Base-by-base conservation (phyloP, 2,329 filamentous ascomycete species). In the Fonsecaea multimorphosa region DNA sequence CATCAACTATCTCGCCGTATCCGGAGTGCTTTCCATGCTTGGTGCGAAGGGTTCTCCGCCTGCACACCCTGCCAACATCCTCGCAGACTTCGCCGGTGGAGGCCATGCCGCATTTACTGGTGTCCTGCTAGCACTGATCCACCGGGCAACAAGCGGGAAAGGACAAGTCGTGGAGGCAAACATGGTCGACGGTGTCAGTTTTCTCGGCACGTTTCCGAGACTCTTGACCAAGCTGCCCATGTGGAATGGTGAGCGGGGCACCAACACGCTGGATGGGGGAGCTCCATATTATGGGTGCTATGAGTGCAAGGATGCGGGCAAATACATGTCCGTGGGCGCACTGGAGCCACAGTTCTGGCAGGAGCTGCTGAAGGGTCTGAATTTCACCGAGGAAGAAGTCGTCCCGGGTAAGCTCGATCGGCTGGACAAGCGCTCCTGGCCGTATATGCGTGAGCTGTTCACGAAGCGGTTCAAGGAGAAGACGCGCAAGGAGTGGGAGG, bases 81-180 rank as follows among this genome's bases (percentile, higher is more conserved):
- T 98, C 0, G 94, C 88, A 0, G 94, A 98, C 76, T 98, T 98
- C 71, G 95, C 91, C 0, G 94, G 93, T 34, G 94, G 94, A 22
- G 94, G 94, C 36, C 89, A 90, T 0, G 88, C 88, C 70, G 88
- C 95, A 49, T 92, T 95, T 73, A 82, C 93, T 65, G 94, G 93
- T 0, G 87, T 98, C 3, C 77, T 97, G 62, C 82, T 97, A 22
- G 94, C 95, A 0, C 78, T 98, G 65, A 73, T 96, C 9, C 68
- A 68, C 22, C 63, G 71, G 6, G 87, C 14, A 82, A 80, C 78
- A 51, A 88, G 83, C 0, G 92, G 92, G 0, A 80, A 79, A 1
- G 94, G 94, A 0, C 94, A 97, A 79, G 89, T 97, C 12, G 93
- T 98, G 8, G 92, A 97, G 79, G 92, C 91, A 16, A 97, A 96